These are phyloP conservation scores for Suhomyces bolitotheri DNA, from an alignment of 1,139 yeast genomes.

Conservation along the genomic window DNA sequence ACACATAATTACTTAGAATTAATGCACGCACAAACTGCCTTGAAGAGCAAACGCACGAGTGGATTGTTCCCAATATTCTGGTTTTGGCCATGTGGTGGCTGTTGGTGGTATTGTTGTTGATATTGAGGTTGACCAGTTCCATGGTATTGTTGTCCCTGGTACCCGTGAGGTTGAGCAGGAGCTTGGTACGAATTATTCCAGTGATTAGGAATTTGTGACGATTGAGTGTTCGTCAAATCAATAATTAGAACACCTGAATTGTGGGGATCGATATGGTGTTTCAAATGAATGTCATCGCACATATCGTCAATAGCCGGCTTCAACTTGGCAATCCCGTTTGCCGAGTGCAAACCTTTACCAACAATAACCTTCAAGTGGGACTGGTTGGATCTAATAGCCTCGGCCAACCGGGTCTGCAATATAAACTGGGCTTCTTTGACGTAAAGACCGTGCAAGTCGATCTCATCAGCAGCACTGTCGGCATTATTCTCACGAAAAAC, in stretches of 20 bases:
- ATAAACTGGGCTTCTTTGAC: slow-evolving; percentile 86
- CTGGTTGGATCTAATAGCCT: slow-evolving; percentile 63
- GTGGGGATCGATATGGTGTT: slow-evolving; percentile 60
- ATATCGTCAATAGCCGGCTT: slow-evolving; percentile 85
- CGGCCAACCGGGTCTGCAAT: slow-evolving; percentile 70
- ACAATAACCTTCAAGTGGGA: slow-evolving; percentile 67
- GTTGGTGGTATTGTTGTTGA: slow-evolving; percentile 30
- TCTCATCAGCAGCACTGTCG: slow-evolving; percentile 80
- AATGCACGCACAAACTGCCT: slow-evolving; percentile 36
- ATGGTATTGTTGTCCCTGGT: slow-evolving; percentile 32
- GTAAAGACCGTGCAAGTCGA: slow-evolving; percentile 88
- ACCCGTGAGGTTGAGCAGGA: slow-evolving; percentile 30
- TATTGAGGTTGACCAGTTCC: slow-evolving; percentile 4
- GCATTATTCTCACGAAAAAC: slow-evolving; percentile 87
- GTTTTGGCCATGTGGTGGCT: slow-evolving; percentile 27
- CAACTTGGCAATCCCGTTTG: slow-evolving; percentile 77
- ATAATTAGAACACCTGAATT: slow-evolving; percentile 82
- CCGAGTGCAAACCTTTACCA: slow-evolving; percentile 91
- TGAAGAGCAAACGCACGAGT: slow-evolving; percentile 32
- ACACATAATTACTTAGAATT: slow-evolving; percentile 16
- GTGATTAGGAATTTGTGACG: slow-evolving; percentile 49
- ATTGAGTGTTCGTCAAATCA: slow-evolving; percentile 47
- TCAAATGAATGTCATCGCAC: slow-evolving; percentile 65
- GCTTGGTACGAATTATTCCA: slow-evolving; percentile 41
- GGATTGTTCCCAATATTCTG: slow-evolving; percentile 31